Evolutionary conservation across 371 early-diverging fungal genomes (phyloP), one percentile per base, ranked within the genome.

Genomic region (Mortierella sp.): DNA sequence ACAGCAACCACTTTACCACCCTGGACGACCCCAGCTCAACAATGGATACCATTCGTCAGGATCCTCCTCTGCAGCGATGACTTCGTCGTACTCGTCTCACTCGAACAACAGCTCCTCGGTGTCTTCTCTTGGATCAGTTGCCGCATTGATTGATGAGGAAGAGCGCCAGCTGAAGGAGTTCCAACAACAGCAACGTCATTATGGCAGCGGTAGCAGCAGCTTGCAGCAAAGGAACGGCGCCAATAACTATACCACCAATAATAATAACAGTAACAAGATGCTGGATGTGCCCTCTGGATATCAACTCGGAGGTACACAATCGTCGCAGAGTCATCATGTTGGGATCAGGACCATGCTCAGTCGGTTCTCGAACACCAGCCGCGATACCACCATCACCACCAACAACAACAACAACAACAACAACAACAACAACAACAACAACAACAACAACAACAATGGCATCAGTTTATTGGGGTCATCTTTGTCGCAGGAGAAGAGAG

Each of bases 21-120:
- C 63, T 71, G 70, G 57, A 26, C 72, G 80, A 13, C 28, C 73
- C 16, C 76, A 63, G 34, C 24, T 73, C 52, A 80, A 57, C 31
- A 84, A 75, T 24, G 84, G 84, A 52, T 84, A 84, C 70, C 80
- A 75, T 47, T 84, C 84, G 38, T 84, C 84, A 14, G 84, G 80
- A 34, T 84, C 84, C 24, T 83, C 84, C 0, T 77, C 84, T 11
- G 81, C 81, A 3, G 84, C 84, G 7, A 19, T 76, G 55, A 77
- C 68, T 6, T 80, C 83, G 54, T 78, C 81, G 34, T 81, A 79
- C 44, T 79, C 81, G 2, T 81, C 81, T 5, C 74, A 63, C 5
- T 80, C 84, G 50, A 84, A 81, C 72, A 75, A 78, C 58, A 81
- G 76, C 26, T 84, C 84, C 2, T 81, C 84, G 28, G 72, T 74